Evolutionary conservation across 2,329 filamentous ascomycete species (phyloP).

Genomic region (Trichophyton simii): DNA sequence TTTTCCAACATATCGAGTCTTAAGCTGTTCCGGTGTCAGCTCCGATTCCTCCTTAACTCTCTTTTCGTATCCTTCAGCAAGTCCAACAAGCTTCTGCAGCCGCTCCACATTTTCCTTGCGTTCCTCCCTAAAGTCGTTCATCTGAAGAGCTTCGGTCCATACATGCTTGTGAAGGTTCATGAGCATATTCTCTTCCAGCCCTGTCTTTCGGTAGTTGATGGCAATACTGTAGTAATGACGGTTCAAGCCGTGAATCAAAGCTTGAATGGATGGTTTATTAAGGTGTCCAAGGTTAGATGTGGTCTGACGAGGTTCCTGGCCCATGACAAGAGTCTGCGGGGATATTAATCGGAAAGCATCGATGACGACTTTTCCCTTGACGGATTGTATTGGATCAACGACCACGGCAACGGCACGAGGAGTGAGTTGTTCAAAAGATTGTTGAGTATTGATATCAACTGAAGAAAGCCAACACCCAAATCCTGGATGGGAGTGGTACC

Average conservation of each 20-base stretch:
- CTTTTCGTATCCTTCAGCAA: slow-evolving; percentile 97
- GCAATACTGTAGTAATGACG: slow-evolving; percentile 98
- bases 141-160: slow-evolving; percentile 94
- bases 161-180: slow-evolving; percentile 99
- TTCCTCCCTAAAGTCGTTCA: slow-evolving; percentile 87
- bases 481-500: slow-evolving; percentile 98
- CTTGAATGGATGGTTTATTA: slow-evolving; percentile 99
- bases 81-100: slow-evolving; percentile 71
- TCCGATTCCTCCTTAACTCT: slow-evolving; percentile 97
- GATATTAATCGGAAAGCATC: slow-evolving; percentile 98
- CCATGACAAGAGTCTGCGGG: slow-evolving; percentile 93
- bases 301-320: slow-evolving; percentile 92
- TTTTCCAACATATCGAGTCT: slow-evolving; percentile 98
- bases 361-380: slow-evolving; percentile 99
- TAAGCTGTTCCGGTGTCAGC: slow-evolving; percentile 89
- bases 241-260: slow-evolving; percentile 94
- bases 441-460: slow-evolving; percentile 98
- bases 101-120: slow-evolving; percentile 75
- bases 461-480: slow-evolving; percentile 99
- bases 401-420: slow-evolving; percentile 94
- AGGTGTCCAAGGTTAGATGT: slow-evolving; percentile 95
- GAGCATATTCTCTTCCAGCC: slow-evolving; percentile 96
- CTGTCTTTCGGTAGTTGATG: slow-evolving; percentile 96
- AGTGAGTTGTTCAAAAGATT: slow-evolving; percentile 98
- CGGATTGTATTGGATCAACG: slow-evolving; percentile 95